phyloP scores from a whole-genome alignment of 148 eudicot genomes.

The Tetragonia tetragonoides region DNA sequence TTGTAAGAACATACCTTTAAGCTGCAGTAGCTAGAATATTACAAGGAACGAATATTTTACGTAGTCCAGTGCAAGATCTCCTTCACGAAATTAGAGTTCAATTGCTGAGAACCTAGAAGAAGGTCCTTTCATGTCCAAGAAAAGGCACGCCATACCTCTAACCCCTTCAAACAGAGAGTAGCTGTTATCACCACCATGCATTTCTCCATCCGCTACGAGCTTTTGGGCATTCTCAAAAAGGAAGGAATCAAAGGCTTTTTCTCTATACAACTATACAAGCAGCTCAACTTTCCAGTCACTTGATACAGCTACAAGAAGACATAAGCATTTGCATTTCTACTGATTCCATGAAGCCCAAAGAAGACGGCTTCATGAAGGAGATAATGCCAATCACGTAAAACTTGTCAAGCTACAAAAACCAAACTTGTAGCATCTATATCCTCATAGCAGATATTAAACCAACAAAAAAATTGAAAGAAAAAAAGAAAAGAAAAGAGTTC shows the following conservation, averaged over 20 bases:
- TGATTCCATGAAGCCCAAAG: slow-evolving; percentile 39
- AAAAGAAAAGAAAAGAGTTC: background rate
- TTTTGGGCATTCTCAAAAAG: slow-evolving; percentile 46
- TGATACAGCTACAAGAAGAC: slow-evolving; percentile 57
- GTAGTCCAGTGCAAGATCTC: background rate
- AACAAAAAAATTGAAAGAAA: background rate
- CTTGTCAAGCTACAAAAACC: too few species aligned
- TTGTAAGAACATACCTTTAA: background rate
- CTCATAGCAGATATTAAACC: too few species aligned
- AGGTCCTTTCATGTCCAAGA: slow-evolving; percentile 61
- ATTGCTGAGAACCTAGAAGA: slow-evolving; percentile 62
- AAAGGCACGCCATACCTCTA: slow-evolving; percentile 65
- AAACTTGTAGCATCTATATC: too few species aligned
- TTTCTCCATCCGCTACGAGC: slow-evolving; percentile 50
- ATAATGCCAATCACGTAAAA: background rate
- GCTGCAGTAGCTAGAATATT: background rate
- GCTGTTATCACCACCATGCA: slow-evolving; percentile 60
- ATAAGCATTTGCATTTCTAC: slow-evolving; percentile 61
- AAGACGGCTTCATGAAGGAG: background rate
- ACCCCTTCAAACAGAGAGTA: slow-evolving; percentile 74
- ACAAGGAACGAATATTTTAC: background rate
- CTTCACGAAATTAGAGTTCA: slow-evolving; percentile 40
- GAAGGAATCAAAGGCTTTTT: slow-evolving; percentile 69
- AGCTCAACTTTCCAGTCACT: slow-evolving; percentile 41
- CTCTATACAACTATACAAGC: slow-evolving; percentile 49